These are phyloP conservation scores for Scenedesmus sp. DNA, from an alignment of 163 green algal species.

Conservation along the genomic window DNA sequence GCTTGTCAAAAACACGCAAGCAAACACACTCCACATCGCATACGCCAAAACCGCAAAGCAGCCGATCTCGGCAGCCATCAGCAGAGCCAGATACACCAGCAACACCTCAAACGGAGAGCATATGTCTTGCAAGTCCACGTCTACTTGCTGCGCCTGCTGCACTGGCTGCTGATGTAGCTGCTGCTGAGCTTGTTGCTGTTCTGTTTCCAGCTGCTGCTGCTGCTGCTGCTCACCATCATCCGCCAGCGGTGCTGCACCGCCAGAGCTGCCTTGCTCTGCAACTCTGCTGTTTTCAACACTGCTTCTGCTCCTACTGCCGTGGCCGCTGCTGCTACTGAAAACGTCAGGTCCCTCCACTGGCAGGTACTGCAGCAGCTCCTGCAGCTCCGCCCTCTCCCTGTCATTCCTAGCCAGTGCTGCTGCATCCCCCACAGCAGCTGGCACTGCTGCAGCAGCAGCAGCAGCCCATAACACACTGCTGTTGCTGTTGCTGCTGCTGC, in stretches of 20 bases:
- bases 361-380: neutral
- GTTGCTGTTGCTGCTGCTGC: neutral
- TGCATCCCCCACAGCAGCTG: neutral
- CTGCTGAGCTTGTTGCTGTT: neutral
- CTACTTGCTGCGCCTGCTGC: neutral
- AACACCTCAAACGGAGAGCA: neutral
- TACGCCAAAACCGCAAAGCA: neutral
- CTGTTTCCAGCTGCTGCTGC: neutral
- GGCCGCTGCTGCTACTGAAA: neutral
- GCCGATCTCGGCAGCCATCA: neutral
- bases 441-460: neutral
- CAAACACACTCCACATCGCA: neutral
- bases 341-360: neutral
- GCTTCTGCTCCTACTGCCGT: neutral
- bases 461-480: neutral
- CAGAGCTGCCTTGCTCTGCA: neutral
- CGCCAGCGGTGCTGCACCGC: neutral
- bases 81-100: neutral
- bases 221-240: neutral
- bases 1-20: neutral
- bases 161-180: neutral
- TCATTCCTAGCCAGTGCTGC: neutral
- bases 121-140: neutral
- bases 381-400: neutral
- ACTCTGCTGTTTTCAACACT: neutral